phyloP scores from a whole-genome alignment of 1,284 basidiomycete species.

The Naganishia albida region DNA sequence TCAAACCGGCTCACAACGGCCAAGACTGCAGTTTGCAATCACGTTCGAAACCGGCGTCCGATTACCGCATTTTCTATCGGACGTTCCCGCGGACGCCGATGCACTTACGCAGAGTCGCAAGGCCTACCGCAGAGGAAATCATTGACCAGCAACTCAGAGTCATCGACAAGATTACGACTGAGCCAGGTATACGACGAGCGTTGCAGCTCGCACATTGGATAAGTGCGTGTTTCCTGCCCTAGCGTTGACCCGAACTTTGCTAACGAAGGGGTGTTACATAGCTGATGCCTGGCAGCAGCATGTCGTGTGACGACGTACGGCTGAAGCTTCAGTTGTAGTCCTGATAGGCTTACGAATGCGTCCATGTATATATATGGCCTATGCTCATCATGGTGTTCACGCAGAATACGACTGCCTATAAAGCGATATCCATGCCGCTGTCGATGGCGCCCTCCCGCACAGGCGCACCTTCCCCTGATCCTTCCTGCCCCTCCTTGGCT shows the following conservation, averaged over 20 bases:
- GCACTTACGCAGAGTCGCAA: background rate
- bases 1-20: background rate
- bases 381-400: background rate
- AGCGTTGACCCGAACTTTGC: too few relatives aligned
- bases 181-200: constrained; percentile 13
- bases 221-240: background rate
- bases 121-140: background rate
- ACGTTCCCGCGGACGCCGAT: background rate
- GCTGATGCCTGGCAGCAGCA: background rate
- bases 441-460: background rate
- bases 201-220: constrained; percentile 16
- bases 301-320: background rate
- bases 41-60: background rate
- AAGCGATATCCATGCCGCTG: constrained; percentile 22
- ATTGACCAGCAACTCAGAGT: constrained; percentile 3
- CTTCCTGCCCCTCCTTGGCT: constrained; percentile 25
- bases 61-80: constrained; percentile 25
- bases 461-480: background rate
- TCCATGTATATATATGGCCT: background rate
- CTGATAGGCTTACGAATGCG: background rate
- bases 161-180: constrained; percentile 6
- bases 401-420: background rate
- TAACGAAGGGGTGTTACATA: background rate
- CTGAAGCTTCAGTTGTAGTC: background rate
- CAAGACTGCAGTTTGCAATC: constrained; percentile 3